These are phyloP conservation scores for Penicillium riverlandense DNA, from an alignment of 495 filamentous ascomycete genomes.

Conservation along the genomic window DNA sequence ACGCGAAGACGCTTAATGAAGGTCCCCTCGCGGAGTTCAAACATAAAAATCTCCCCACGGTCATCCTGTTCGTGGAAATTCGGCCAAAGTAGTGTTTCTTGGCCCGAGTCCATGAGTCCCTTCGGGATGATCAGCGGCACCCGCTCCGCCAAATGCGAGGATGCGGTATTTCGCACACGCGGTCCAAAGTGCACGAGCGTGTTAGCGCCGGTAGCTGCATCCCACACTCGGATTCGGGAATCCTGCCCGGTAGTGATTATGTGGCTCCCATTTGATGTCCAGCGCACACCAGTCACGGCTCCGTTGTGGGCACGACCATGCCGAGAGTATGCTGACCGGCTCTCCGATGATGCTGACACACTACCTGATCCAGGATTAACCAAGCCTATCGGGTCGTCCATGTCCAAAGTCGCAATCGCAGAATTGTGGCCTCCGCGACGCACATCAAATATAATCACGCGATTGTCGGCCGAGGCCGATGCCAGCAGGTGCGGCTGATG, in stretches of 20 bases:
- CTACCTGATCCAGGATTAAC: constrained; percentile 16
- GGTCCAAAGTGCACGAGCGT: constrained; percentile 79
- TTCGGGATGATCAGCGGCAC: constrained; percentile 55
- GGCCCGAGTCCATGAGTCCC: constrained; percentile 38
- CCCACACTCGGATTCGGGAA: constrained; percentile 75
- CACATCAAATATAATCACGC: constrained; percentile 78
- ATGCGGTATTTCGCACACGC: constrained; percentile 55
- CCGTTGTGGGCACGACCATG: constrained; percentile 61
- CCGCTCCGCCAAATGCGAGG: constrained; percentile 51
- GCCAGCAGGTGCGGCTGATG: constrained; percentile 70
- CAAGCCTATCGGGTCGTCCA: constrained; percentile 68
- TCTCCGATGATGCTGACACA: constrained; percentile 19
- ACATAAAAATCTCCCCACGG: constrained; percentile 57
- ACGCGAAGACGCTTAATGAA: constrained; percentile 61
- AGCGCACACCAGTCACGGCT: constrained; percentile 73
- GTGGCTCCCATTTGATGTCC: constrained; percentile 69
- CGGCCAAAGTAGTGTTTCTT: constrained; percentile 64
- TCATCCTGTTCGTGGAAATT: constrained; percentile 60
- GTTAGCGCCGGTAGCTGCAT: constrained; percentile 70
- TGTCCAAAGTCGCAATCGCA: constrained; percentile 67
- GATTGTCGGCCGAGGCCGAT: constrained; percentile 69
- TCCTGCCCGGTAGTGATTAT: constrained; percentile 78
- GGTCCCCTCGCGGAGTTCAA: constrained; percentile 67
- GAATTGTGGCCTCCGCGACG: constrained; percentile 54
- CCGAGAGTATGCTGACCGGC: constrained; percentile 39